Base-by-base conservation (phyloP, 2,329 filamentous ascomycete genomes). In the Helotiales sp. region DNA sequence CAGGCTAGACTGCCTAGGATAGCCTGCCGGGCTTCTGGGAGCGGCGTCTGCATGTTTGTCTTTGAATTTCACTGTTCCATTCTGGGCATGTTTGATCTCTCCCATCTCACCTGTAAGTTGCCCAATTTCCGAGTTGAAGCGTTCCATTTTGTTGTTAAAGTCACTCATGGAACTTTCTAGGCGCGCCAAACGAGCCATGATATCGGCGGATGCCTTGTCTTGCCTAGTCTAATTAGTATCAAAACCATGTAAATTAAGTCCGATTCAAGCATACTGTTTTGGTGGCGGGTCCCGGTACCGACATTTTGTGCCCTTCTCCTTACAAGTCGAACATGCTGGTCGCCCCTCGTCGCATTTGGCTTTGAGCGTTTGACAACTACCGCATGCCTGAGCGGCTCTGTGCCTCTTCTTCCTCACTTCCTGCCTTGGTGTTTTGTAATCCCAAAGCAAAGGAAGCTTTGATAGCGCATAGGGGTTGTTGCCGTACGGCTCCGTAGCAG, bases 311-410 rank as follows among this genome's bases (percentile, higher is more conserved):
- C 87, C 89, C 77, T 96, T 96, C 73, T 98, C 94, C 74, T 91
- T 91, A 78, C 96, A 99, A 74, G 90, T 93, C 76, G 93, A 95
- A 74, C 91, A 91, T 1, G 91, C 55, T 20, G 75, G 93, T 71
- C 91, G 89, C 11, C 89, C 89, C 82, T 97, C 93, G 74, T 97
- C 93, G 77, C 93, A 97, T 80, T 97, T 97, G 15, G 93, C 93
- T 79, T 97, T 97, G 45, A 95, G 86, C 68, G 91, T 87, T 66
- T 93, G 89, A 79, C 93, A 97, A 78, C 91, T 92, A 75, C 97
- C 93, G 79, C 96, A 99, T 43, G 96, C 96, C 90, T 97, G 74
- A 50, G 75, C 73, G 2, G 76, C 77, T 37, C 74, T 69, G 63
- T 74, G 73, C 22, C 75, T 72, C 63, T 77, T 78, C 61, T 73